Evolutionary conservation across 306 rosid species (phyloP).

Genomic region (Rubus parviflorus): DNA sequence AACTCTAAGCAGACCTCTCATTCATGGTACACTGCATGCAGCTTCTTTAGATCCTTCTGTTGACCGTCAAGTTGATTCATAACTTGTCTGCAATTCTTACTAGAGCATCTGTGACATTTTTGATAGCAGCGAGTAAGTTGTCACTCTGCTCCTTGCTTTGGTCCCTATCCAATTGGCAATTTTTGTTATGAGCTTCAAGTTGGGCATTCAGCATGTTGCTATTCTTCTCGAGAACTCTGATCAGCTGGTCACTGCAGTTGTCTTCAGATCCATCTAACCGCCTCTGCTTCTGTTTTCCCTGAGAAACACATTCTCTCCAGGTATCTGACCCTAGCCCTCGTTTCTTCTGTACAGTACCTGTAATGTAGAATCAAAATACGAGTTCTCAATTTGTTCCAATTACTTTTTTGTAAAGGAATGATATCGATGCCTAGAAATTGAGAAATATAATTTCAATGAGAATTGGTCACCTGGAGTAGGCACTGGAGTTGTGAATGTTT

Average conservation of each 20-base stretch:
- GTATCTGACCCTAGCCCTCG: conserved; percentile 31
- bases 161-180: conserved; percentile 47
- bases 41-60: not conserved
- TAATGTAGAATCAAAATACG: conserved; percentile 1
- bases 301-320: conserved; percentile 27
- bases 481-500: conserved; percentile 13
- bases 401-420: not conserved
- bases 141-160: conserved; percentile 48
- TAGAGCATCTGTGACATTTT: conserved; percentile 54
- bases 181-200: conserved; percentile 43
- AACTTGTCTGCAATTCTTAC: conserved; percentile 57
- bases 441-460: not conserved
- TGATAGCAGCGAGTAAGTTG: conserved; percentile 42
- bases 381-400: not conserved
- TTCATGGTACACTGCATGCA: conserved; percentile 12
- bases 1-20: not conserved
- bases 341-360: conserved; percentile 21
- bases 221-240: conserved; percentile 42
- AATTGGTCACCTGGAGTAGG: conserved; percentile 16
- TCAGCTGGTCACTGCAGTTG: conserved; percentile 23
- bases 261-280: conserved; percentile 27
- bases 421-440: not conserved
- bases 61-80: conserved; percentile 11
- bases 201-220: conserved; percentile 39
- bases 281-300: conserved; percentile 46